These are phyloP conservation scores for Mesotaenium endlicherianum DNA, from an alignment of 139 green algal genomes.

Conservation along the genomic window DNA sequence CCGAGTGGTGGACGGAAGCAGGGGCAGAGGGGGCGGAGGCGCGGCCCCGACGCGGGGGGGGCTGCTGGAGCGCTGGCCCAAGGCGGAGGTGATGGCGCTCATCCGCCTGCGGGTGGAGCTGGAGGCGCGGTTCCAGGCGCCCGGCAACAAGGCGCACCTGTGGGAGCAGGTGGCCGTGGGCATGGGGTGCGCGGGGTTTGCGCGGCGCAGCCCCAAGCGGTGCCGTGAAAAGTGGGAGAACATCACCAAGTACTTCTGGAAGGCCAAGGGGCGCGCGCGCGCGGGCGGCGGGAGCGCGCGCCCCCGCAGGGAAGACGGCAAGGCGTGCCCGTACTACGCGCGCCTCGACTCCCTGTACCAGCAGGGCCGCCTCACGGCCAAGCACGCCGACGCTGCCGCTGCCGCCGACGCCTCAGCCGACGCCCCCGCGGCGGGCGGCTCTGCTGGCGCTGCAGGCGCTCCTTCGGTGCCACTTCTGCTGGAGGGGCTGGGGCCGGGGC, in stretches of 20 bases:
- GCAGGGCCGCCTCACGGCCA: not conserved
- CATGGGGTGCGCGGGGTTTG: not conserved
- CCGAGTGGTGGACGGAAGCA: not conserved
- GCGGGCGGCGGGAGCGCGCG: too few relatives aligned
- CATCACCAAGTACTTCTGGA: not conserved
- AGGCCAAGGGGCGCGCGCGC: not conserved
- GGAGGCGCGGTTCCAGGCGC: not conserved
- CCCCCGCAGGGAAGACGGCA: too few relatives aligned
- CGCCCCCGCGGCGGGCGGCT: not conserved
- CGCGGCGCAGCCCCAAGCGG: not conserved
- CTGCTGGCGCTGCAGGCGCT: not conserved
- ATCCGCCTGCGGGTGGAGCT: not conserved
- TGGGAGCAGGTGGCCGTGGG: not conserved
- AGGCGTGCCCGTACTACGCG: not conserved
- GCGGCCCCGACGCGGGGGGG: not conserved
- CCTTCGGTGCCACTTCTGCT: not conserved
- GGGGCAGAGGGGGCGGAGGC: not conserved
- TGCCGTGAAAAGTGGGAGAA: not conserved
- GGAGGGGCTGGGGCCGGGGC: not conserved
- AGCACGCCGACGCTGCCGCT: not conserved
- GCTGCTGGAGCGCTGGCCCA: not conserved
- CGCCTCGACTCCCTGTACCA: not conserved
- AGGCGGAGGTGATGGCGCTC: not conserved
- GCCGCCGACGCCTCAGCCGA: not conserved
- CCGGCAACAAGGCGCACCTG: not conserved